These are phyloP conservation scores for Purshia tridentata DNA, from an alignment of 306 rosid species.

Conservation along the genomic window DNA sequence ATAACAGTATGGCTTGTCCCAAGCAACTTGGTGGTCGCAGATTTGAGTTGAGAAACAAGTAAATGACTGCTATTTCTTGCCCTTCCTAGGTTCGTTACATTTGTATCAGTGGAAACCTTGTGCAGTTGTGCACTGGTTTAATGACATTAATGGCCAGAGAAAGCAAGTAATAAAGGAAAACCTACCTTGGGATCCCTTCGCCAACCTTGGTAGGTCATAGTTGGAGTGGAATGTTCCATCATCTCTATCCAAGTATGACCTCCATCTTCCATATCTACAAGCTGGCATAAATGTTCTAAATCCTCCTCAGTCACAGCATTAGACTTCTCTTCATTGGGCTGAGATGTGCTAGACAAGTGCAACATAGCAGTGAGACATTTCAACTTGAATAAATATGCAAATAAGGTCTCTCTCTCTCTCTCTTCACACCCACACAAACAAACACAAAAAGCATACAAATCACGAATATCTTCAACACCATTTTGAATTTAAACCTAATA, in stretches of 20 bases:
- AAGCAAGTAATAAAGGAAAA: neutral
- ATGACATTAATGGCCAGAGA: neutral
- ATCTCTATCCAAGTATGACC: constrained; percentile 82
- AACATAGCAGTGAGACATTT: constrained; percentile 4
- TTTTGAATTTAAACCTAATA: neutral
- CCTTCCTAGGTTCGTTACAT: neutral
- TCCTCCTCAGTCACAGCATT: constrained; percentile 41
- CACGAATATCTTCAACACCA: no score
- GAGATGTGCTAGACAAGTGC: constrained; percentile 1
- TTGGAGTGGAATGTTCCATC: constrained; percentile 84
- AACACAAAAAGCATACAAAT: no score
- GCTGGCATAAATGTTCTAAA: constrained; percentile 38
- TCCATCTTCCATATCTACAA: constrained; percentile 57
- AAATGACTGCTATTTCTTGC: neutral
- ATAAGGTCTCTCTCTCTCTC: no score
- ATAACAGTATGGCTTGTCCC: no score
- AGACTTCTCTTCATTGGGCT: constrained; percentile 33
- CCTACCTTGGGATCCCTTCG: constrained; percentile 51
- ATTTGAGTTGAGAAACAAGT: neutral
- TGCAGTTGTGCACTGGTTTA: neutral
- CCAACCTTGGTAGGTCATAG: constrained; percentile 69
- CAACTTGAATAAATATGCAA: neutral
- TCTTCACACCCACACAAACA: no score
- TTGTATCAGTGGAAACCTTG: no score
- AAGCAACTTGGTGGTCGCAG: no score